These are phyloP conservation scores for Blastocystis sp. DNA, from an alignment of 352 stramenopile genomes.

Conservation along the genomic window DNA sequence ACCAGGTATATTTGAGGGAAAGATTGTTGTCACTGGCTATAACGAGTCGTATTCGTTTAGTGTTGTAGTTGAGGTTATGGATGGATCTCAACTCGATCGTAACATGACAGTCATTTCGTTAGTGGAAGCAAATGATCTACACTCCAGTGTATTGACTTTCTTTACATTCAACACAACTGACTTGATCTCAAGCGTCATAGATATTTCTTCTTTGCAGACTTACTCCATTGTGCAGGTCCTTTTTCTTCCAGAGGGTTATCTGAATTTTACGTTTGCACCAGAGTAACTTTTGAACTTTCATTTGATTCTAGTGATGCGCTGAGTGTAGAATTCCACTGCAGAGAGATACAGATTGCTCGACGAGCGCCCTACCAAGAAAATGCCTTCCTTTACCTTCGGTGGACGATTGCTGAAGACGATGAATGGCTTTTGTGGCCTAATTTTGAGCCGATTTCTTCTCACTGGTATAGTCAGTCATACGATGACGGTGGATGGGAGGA, in stretches of 20 bases:
- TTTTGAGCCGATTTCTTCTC: neutral
- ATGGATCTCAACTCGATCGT: neutral
- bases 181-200: neutral
- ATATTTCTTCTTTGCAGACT: neutral
- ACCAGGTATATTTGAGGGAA: neutral
- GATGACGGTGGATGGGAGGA: neutral
- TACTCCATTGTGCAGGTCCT: neutral
- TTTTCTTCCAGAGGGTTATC: neutral
- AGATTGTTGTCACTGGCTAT: neutral
- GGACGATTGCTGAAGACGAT: neutral
- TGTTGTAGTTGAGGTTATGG: neutral
- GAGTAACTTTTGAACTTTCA: neutral
- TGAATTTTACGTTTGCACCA: neutral
- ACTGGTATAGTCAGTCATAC: neutral
- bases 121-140: neutral
- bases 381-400: neutral
- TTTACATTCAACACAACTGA: neutral
- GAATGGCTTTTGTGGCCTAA: neutral
- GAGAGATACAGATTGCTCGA: neutral
- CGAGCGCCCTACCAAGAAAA: neutral
- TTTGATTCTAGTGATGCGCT: neutral
- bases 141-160: neutral
- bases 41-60: neutral
- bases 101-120: neutral
- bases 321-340: neutral